phyloP scores from a whole-genome alignment of 805 yeast genomes.

The Sporopachydermia lactativora region DNA sequence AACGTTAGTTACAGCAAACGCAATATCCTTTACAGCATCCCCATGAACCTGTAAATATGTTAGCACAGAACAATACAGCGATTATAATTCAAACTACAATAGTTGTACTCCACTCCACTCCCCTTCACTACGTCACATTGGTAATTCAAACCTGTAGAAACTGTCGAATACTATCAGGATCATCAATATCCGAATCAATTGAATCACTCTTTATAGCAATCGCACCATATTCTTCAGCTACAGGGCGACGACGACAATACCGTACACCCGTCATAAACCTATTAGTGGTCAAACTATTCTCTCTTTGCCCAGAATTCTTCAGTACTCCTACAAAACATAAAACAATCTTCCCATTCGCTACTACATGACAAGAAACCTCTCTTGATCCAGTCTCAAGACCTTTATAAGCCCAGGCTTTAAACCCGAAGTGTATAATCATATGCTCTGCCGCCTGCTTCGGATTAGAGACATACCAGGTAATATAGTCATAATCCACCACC shows the following conservation, averaged over 20 bases:
- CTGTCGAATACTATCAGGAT: no score
- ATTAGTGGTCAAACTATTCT: no score
- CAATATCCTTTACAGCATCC: slow-evolving; percentile 68
- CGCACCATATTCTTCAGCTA: slow-evolving; percentile 13
- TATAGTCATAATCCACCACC: slow-evolving; percentile 38
- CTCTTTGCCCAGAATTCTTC: slow-evolving; percentile 29
- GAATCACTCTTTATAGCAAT: no score
- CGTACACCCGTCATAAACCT: no score
- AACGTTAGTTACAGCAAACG: slow-evolving; percentile 46
- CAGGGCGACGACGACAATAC: no score
- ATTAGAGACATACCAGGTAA: slow-evolving; percentile 62
- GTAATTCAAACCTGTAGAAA: no score
- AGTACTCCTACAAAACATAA: slow-evolving; percentile 27
- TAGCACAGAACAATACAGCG: no score
- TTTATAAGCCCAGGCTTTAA: slow-evolving; percentile 41
- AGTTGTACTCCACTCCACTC: no score
- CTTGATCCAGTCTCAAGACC: slow-evolving; percentile 61
- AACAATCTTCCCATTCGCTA: slow-evolving; percentile 38
- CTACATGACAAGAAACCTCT: slow-evolving; percentile 41
- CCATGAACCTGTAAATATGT: slow-evolving; percentile 36
- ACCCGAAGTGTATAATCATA: slow-evolving; percentile 46
- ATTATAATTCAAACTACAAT: no score
- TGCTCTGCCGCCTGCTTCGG: slow-evolving; percentile 48
- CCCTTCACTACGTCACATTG: no score
- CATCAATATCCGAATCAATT: no score